Evolutionary conservation across 805 yeast genomes (phyloP).

Genomic region (Diddensiella transvaalensis): DNA sequence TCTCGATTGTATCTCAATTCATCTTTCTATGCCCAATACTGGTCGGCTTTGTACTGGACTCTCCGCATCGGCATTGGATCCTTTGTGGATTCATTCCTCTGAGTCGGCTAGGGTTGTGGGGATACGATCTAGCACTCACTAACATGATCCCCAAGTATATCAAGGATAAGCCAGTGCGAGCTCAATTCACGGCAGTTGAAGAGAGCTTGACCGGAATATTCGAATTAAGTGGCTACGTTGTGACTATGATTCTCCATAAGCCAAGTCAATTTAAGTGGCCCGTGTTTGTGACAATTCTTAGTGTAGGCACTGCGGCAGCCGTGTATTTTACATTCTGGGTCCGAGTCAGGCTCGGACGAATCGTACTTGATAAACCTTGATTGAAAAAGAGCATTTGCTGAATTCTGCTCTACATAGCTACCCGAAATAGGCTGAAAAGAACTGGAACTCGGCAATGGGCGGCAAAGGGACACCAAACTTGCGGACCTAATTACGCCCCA

Average conservation of each 20-base stretch:
- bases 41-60: slow-evolving; percentile 18
- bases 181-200: slow-evolving; percentile 36
- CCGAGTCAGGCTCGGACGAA: not conserved
- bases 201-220: slow-evolving; percentile 34
- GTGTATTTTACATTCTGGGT: slow-evolving; percentile 7
- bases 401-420: no score
- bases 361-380: no score
- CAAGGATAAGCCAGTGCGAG: slow-evolving; percentile 21
- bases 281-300: slow-evolving; percentile 20
- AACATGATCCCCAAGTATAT: slow-evolving; percentile 30
- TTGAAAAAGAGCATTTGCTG: no score
- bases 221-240: slow-evolving; percentile 29
- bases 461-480: no score
- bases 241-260: slow-evolving; percentile 32
- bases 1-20: slow-evolving; percentile 33
- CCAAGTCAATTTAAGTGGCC: slow-evolving; percentile 34
- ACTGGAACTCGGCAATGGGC: no score
- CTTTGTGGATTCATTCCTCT: slow-evolving; percentile 20
- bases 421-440: no score
- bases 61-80: slow-evolving; percentile 6
- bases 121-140: slow-evolving; percentile 39
- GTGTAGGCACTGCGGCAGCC: slow-evolving; percentile 6
- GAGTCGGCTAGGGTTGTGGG: slow-evolving; percentile 42
- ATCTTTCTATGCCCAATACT: slow-evolving; percentile 29
- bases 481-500: no score